phyloP scores from a whole-genome alignment of 2,329 filamentous ascomycete genomes.

The Fusarium sp. region DNA sequence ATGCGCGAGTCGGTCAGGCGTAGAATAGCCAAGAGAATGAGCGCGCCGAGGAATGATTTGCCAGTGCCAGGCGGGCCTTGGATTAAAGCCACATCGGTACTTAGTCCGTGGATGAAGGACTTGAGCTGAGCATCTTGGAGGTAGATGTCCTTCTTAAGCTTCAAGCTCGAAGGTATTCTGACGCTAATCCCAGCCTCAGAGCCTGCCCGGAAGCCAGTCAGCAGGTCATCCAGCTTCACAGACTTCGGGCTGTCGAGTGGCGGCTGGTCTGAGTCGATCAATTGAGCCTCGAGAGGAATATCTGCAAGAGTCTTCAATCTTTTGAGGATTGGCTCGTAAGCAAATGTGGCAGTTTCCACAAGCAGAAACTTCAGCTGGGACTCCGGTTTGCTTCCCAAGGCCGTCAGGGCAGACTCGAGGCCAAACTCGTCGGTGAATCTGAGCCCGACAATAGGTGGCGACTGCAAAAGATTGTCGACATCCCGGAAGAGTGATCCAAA shows the following conservation, averaged over 20 bases:
- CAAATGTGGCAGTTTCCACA: constrained; percentile 74
- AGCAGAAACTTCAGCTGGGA: constrained; percentile 60
- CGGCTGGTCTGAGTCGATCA: constrained; percentile 54
- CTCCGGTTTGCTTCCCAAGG: constrained; percentile 49
- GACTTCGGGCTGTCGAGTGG: constrained; percentile 23
- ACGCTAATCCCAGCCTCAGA: background rate
- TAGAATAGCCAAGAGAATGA: constrained; percentile 67
- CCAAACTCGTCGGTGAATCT: constrained; percentile 61
- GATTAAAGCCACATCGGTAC: constrained; percentile 67
- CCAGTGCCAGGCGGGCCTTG: constrained; percentile 82
- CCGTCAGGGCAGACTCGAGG: constrained; percentile 59
- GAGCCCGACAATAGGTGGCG: constrained; percentile 61
- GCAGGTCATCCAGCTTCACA: background rate
- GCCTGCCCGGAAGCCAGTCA: background rate
- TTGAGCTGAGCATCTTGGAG: constrained; percentile 60
- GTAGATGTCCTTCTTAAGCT: constrained; percentile 43
- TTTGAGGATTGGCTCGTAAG: constrained; percentile 73
- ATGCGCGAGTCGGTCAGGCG: constrained; percentile 62
- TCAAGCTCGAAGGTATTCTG: constrained; percentile 20
- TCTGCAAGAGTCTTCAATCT: constrained; percentile 66
- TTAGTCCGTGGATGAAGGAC: constrained; percentile 66
- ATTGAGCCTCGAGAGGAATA: constrained; percentile 64
- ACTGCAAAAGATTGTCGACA: constrained; percentile 54
- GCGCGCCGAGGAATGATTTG: constrained; percentile 78
- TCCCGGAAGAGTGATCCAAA: constrained; percentile 70